These are phyloP conservation scores for Lunularia cruciata DNA, from an alignment of 225 moss, liverwort and hornwort species.

Conservation along the genomic window DNA sequence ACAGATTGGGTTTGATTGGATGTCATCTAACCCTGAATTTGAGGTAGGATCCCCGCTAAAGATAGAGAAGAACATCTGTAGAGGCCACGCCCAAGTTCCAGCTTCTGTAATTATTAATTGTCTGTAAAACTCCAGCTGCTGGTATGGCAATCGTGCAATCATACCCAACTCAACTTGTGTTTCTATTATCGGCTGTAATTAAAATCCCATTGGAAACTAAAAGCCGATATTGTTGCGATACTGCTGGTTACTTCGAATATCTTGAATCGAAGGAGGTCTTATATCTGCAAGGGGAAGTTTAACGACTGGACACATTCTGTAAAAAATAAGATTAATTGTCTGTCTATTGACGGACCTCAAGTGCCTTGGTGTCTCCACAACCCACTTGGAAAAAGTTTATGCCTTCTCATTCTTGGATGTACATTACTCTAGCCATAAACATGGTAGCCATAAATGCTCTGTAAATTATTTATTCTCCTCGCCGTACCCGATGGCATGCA, in stretches of 20 bases:
- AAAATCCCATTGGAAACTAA: slow-evolving; percentile 19
- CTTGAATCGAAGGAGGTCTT: neutral
- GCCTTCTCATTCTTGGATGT: too few relatives aligned
- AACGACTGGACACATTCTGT: neutral
- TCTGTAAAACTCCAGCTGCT: slow-evolving; percentile 1
- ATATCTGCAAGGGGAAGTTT: neutral
- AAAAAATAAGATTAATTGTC: neutral
- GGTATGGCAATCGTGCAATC: slow-evolving; percentile 11
- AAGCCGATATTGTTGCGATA: slow-evolving; percentile 14
- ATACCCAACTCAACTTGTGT: slow-evolving; percentile 15
- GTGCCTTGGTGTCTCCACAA: neutral
- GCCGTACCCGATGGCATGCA: too few relatives aligned
- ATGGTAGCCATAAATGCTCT: too few relatives aligned
- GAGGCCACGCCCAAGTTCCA: neutral
- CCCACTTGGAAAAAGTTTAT: too few relatives aligned
- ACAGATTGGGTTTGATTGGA: slow-evolving; percentile 10
- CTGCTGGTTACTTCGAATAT: slow-evolving; percentile 3
- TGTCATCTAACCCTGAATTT: slow-evolving; percentile 1
- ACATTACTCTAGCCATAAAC: too few relatives aligned
- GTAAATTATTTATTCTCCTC: too few relatives aligned
- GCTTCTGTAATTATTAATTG: slow-evolving; percentile 21
- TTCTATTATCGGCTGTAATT: slow-evolving; percentile 26
- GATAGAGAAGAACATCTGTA: neutral
- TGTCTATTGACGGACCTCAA: neutral
- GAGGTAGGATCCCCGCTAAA: neutral